Base-by-base conservation (phyloP, 164 flowering plant genomes). In the Kingdonia uniflora region DNA sequence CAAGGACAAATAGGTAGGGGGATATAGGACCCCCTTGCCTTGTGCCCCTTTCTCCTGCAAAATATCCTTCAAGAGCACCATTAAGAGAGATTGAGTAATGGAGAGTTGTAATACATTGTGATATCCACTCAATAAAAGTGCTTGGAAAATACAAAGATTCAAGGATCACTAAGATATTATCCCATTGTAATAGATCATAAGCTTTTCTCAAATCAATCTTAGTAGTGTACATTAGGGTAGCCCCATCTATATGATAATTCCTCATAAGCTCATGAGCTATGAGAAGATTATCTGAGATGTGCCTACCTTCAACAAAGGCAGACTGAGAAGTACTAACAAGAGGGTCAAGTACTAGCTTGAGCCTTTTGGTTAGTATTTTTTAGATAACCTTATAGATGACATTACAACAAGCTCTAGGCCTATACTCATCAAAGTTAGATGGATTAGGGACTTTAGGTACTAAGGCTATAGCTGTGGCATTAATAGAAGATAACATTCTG, bases 371-470 rank as follows among this genome's bases (percentile, higher is more conserved):
- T 17, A 45, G 6, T n/a, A n/a, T n/a, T n/a, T n/a, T n/a, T n/a
- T n/a, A n/a, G n/a, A n/a, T n/a, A n/a, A n/a, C n/a, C n/a, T 45
- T 45, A 45, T 45, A 45, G 10, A 45, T 19, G 22, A 45, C 49
- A 19, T 45, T 16, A 15, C 49, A 45, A 2, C 17, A 23, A 6
- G 1, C 0, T 6, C 17, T 45, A 23, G 49, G 49, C 5, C 49
- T 11, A 11, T 11, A 15, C 5, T 42, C 16, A 42, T 11, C 16
- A 5, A 15, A 15, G 16, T 6, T 5, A 11, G 16, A 5, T 6
- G 49, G 15, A 45, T 16, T 45, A 2, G 8, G 8, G 0, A 19
- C 19, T 19, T 45, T 45, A 45, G 49, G 49, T 0, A 45, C 19
- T 8, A 45, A 15, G 22, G 22, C 20, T 17, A 45, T 45, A 14